These are phyloP conservation scores for Colletotrichum noveboracense DNA, from an alignment of 2,329 filamentous ascomycete genomes.

Conservation along the genomic window DNA sequence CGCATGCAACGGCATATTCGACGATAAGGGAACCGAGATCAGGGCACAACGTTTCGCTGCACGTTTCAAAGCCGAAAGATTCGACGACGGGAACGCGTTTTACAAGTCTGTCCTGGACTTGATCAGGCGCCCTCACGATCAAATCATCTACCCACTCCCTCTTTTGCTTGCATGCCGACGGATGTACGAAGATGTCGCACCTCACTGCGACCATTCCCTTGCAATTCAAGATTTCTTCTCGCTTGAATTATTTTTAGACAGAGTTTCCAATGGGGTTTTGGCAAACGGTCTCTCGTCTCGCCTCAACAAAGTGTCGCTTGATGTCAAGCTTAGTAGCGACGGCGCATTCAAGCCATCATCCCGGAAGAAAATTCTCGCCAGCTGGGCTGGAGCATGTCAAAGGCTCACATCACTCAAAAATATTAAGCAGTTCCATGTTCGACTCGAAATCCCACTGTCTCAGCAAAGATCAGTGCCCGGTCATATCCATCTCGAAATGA, in stretches of 20 bases:
- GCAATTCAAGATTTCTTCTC: background rate
- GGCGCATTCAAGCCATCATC: constrained; percentile 3
- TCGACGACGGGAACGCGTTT: background rate
- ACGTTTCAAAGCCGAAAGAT: background rate
- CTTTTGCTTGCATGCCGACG: background rate
- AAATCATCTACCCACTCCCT: background rate
- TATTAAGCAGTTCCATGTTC: background rate
- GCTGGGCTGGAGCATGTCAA: background rate
- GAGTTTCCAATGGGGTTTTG: background rate
- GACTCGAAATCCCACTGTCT: background rate
- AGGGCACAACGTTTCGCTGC: background rate
- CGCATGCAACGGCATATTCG: background rate
- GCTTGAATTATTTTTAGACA: background rate
- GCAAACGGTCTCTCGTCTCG: background rate
- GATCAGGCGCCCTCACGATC: background rate
- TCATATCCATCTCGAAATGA: background rate
- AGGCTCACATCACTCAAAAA: background rate
- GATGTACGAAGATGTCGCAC: constrained; percentile 1
- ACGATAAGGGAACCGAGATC: background rate
- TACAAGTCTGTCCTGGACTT: too few relatives aligned
- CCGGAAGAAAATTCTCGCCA: background rate
- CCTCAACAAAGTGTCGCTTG: background rate
- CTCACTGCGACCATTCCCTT: constrained; percentile 1
- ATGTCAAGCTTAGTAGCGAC: background rate
- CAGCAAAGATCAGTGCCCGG: background rate